Evolutionary conservation across 1,284 basidiomycete species (phyloP).

Genomic region (Tremellales sp.): DNA sequence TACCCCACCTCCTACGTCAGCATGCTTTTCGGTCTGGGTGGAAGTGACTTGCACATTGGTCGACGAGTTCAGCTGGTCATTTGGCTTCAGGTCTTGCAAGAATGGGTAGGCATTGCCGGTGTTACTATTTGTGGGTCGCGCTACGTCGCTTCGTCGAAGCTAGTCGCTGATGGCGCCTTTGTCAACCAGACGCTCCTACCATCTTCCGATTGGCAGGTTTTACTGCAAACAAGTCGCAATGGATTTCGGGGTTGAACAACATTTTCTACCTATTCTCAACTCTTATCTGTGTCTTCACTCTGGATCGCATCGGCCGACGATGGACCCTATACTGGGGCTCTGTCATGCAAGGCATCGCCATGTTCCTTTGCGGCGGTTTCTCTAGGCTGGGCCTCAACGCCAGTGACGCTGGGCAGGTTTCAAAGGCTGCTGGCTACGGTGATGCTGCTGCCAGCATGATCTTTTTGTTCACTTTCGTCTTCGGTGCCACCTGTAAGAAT

Average conservation of each 20-base stretch:
- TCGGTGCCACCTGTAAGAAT: conserved; percentile 26
- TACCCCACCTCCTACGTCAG: conserved; percentile 16
- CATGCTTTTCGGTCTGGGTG: conserved; percentile 14
- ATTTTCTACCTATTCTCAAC: conserved; percentile 30
- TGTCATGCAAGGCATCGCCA: conserved; percentile 22
- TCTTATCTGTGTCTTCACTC: conserved; percentile 34
- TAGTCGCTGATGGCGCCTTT: conserved; percentile 2
- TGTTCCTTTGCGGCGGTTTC: conserved; percentile 30
- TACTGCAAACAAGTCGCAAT: conserved; percentile 30
- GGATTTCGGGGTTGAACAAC: conserved; percentile 38
- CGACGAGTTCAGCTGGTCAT: conserved; percentile 23
- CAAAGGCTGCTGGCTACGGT: conserved; percentile 16
- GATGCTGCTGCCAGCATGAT: conserved; percentile 16
- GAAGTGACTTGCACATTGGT: conserved; percentile 6
- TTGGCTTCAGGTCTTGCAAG: conserved; percentile 41
- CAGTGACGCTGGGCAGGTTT: conserved; percentile 10
- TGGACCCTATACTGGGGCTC: conserved; percentile 29
- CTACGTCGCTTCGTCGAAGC: not conserved
- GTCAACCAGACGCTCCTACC: conserved; percentile 19
- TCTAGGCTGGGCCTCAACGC: conserved; percentile 22
- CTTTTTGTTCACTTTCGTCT: conserved; percentile 19
- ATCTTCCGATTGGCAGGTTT: conserved; percentile 35
- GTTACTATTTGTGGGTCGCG: conserved; percentile 25
- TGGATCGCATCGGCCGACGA: conserved; percentile 39
- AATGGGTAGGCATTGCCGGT: conserved; percentile 35